Evolutionary conservation across 2,329 filamentous ascomycete genomes (phyloP), one percentile per base, ranked within the genome.

Genomic region (Aspergillus texensis): DNA sequence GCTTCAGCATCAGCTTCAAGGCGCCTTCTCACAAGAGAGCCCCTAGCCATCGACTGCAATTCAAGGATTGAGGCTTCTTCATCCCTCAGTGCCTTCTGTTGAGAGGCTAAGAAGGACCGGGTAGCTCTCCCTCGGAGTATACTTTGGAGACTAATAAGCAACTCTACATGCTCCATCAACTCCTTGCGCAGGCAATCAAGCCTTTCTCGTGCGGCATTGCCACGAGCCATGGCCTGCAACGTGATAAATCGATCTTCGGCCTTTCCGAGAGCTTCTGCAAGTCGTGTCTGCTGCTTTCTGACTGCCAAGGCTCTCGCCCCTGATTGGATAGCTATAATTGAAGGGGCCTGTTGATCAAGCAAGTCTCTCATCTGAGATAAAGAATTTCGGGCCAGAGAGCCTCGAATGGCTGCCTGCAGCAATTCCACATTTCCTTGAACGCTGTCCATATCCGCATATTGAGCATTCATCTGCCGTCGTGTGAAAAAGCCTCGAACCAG

Each of bases 401-500:
- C 90, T 63, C 90, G 84, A 58, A 86, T 81, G 12, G 81, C 77
- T 6, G 85, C 84, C 75, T 92, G 89, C 4, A 91, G 75, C 9
- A 82, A 67, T 50, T 74, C 69, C 45, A 74, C 61, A n/a, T 64
- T 80, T 62, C 88, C 85, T 57, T 84, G 79, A 21, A 83, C 81
- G 60, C 89, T 77, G 54, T 83, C 82, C 30, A 82, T 77, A 19
- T 74, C 67, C 3, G 67, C 66, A 14, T 69, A 68, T 48, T 78
- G 73, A 6, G 68, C 66, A 55, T 54, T 67, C 62, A 77, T 67
- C 28, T 76, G 65, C 65, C 79, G 83, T 70, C 91, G 84, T 66
- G 88, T 76, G 63, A 92, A 77, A 79, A 88, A 85, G 70, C 91
- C 91, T 64, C 91, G 85, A 68, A 88, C 85, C 46, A 86, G 85